Evolutionary conservation across 768 basidiomycete species (phyloP), one percentile per base, ranked within the genome.

Genomic region (Panaeolus cyanescens): DNA sequence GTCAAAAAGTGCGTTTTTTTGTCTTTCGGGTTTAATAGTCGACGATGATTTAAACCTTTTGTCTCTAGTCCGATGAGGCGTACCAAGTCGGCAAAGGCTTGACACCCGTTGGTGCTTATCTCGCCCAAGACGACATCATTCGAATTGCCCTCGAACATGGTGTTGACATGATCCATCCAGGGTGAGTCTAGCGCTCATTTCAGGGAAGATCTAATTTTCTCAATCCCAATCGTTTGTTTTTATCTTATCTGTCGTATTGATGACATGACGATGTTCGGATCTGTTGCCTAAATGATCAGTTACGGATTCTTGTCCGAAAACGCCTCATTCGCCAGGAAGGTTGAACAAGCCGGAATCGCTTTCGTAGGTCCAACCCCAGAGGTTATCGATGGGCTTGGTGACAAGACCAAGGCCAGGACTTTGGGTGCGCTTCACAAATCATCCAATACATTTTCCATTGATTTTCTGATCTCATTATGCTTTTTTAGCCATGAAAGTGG

Each of bases 131-230:
- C 68, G 95, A 97, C 70, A 99, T 99, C 76, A 95, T 99, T 77
- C 81, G 88, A 64, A 90, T 95, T 66, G 94, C 95, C n/a, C 83
- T 99, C 42, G 96, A 99, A 76, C 95, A 99, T 75, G 96, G 94
- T 25, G 97, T 99, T 25, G 96, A 98, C 74, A 99, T 99, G 97
- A 99, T 99, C 72, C 97, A 99, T 77, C 97, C 95, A 10, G 95
- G 96, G 93, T 95, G 67, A 70, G 82, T 75, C 55, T 40, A n/a
- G 22, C 32, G 22, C 32, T 50, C 9, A 53, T 58, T 19, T 55
- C 55, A 60, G 34, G 7, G 28, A 28, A 30, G 20, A 30, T n/a
- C 28, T 20, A 12, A 5, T 19, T 20, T 20, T 37, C 34, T 56
- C 54, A 63, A n/a, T n/a, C n/a, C n/a, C n/a, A n/a, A n/a, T n/a